A percentile compares a stretch with the other conserved stretches of the same genome.
Conservation (phyloP, 345 rosid species). For the sweet orange (Citrus sinensis) region DVS_A1.0 CM039163.1:52048501-52049000, state of each 20-base stretch:
- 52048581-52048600: constrained; percentile 50
- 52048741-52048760: constrained; percentile 52
- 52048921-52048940: constrained; percentile 51
- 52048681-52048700: constrained; percentile 37
- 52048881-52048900: constrained; percentile 70
- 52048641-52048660: constrained; percentile 48
- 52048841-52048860: constrained; percentile 42
- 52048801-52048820: constrained; percentile 36
- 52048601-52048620: constrained; percentile 58
- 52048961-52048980: constrained; percentile 45
- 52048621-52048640: constrained; percentile 49
- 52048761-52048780: constrained; percentile 56
- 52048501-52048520: constrained; percentile 67
- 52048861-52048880: constrained; percentile 52
- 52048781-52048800: constrained; percentile 53
- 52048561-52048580: constrained; percentile 44
- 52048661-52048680: constrained; percentile 51
- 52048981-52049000: constrained; percentile 52
- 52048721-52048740: constrained; percentile 61
- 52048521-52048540: constrained; percentile 50
- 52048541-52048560: constrained; percentile 43
- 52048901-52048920: constrained; percentile 53
- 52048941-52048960: constrained; percentile 50
- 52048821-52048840: constrained; percentile 60
- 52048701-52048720: constrained; percentile 43